Conservation (phyloP, 176 grass and related monocot species). For the Paspalum vaginatum region DNA sequence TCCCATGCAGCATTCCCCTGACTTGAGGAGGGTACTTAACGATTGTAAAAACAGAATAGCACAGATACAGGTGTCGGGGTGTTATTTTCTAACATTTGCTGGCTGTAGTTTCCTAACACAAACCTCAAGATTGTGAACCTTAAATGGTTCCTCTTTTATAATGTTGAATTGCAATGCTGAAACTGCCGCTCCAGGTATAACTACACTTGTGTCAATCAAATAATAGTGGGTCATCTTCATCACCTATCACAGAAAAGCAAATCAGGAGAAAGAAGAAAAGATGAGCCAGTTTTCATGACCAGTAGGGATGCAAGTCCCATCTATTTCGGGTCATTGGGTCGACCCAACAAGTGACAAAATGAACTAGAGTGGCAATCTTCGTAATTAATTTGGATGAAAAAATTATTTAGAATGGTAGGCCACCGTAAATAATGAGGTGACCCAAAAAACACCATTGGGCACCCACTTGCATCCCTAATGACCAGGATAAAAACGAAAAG, state of each 20-base stretch:
- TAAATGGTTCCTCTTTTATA: conserved; percentile 87
- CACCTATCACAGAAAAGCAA: conserved; percentile 60
- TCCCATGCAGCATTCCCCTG: conserved; percentile 9
- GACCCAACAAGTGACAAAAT: too few species aligned
- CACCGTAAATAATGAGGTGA: too few species aligned
- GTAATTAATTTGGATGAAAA: too few species aligned
- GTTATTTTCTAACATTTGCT: conserved; percentile 3
- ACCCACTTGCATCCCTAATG: too few species aligned
- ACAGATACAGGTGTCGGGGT: background rate
- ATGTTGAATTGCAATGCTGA: conserved; percentile 87
- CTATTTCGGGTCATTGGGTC: too few species aligned
- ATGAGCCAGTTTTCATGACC: conserved; percentile 20
- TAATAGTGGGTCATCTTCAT: conserved; percentile 99
- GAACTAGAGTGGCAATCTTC: too few species aligned
- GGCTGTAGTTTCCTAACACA: conserved; percentile 24
- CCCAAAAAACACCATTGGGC: too few species aligned
- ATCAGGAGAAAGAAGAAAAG: conserved; percentile 1
- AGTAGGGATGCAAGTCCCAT: too few species aligned
- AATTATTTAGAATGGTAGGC: too few species aligned
- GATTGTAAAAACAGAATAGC: background rate
- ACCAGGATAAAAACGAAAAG: background rate
- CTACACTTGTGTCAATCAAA: conserved; percentile 92
- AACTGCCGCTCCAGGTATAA: conserved; percentile 88
- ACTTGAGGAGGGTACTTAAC: background rate
- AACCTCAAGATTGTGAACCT: conserved; percentile 85